Evolutionary conservation across 768 basidiomycete genomes (phyloP).

Genomic region (Calocera viscosa): DNA sequence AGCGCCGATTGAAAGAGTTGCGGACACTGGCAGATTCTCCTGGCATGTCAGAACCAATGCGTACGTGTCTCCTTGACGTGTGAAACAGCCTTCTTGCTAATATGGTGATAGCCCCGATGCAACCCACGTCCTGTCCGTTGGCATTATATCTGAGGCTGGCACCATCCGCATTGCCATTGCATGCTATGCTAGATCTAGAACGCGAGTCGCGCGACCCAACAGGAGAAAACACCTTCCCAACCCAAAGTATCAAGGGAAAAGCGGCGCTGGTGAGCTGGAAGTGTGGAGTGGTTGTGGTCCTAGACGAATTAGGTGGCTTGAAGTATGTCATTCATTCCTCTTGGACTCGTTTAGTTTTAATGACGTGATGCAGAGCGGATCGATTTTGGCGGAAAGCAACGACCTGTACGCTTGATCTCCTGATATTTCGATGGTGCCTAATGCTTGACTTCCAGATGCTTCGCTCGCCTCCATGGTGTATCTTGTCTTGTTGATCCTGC

Average conservation of each 20-base stretch:
- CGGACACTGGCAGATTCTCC: slow-evolving; percentile 55
- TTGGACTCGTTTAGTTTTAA: not conserved
- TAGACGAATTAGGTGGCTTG: slow-evolving; percentile 55
- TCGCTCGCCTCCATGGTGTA: slow-evolving; percentile 56
- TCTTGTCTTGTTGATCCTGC: slow-evolving; percentile 49
- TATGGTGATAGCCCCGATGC: slow-evolving; percentile 21
- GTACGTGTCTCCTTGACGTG: slow-evolving; percentile 18
- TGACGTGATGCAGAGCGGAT: slow-evolving; percentile 19
- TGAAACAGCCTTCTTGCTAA: slow-evolving; percentile 34
- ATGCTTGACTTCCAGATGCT: slow-evolving; percentile 42
- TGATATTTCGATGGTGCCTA: slow-evolving; percentile 10
- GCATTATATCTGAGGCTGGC: not conserved
- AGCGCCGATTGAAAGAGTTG: slow-evolving; percentile 44
- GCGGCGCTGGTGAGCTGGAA: slow-evolving; percentile 54
- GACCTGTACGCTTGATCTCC: slow-evolving; percentile 34
- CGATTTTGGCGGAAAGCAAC: slow-evolving; percentile 65
- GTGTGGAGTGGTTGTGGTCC: slow-evolving; percentile 62
- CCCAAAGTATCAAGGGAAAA: slow-evolving; percentile 30
- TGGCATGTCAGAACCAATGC: slow-evolving; percentile 25
- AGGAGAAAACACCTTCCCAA: not conserved
- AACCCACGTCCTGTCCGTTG: not conserved
- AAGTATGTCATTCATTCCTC: slow-evolving; percentile 35
- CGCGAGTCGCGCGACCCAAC: not conserved
- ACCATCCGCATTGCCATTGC: not conserved
- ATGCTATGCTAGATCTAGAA: not conserved